Conservation (phyloP, 176 grass and related monocot genomes). For the Secale cereale region DNA sequence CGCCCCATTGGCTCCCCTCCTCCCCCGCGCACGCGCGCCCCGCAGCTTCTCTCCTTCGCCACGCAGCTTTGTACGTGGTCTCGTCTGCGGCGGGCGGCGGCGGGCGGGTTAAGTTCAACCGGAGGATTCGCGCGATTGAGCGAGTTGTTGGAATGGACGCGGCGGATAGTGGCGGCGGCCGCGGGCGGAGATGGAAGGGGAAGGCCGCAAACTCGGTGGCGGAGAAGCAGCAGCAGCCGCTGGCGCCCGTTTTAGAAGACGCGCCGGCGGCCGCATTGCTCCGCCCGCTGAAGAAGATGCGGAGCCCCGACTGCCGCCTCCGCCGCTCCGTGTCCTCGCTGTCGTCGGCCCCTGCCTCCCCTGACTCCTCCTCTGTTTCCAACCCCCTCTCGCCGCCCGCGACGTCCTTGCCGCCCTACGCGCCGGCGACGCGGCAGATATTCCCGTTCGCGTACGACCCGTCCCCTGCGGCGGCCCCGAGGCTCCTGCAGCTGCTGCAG, state of each 20-base stretch:
- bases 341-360: conserved; percentile 35
- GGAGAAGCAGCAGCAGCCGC: conserved; percentile 15
- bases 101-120: conserved; percentile 13
- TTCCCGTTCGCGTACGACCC: conserved; percentile 73
- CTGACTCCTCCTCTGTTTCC: conserved; percentile 50
- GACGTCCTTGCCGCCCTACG: not conserved
- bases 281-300: conserved; percentile 61
- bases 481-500: conserved; percentile 25
- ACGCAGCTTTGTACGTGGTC: not conserved
- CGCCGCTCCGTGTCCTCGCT: conserved; percentile 27
- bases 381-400: conserved; percentile 42
- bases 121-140: not conserved
- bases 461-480: not conserved
- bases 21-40: conserved; percentile 31
- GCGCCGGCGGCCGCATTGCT: conserved; percentile 40
- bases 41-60: conserved; percentile 5
- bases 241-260: conserved; percentile 56
- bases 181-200: conserved; percentile 33
- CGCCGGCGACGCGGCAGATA: conserved; percentile 31
- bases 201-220: conserved; percentile 23
- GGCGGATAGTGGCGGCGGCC: not conserved
- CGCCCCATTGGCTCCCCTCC: conserved; percentile 47
- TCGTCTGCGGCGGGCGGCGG: conserved; percentile 35
- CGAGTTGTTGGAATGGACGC: conserved; percentile 25
- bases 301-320: conserved; percentile 48